Base-by-base conservation (phyloP, 441 rosid species). In the Erodium trifolium region DNA sequence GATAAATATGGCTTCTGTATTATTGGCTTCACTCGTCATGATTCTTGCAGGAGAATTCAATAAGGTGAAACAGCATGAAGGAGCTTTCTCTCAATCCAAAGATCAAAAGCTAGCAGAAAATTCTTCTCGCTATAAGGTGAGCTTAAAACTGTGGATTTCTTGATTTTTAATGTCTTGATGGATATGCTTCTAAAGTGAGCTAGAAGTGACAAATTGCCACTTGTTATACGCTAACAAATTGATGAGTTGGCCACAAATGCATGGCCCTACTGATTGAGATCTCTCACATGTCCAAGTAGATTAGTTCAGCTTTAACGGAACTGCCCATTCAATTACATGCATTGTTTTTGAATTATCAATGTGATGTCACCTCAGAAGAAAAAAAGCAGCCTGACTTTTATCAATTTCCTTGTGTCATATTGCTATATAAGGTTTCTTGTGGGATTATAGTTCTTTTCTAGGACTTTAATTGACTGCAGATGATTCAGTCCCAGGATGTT, bases 1-100 rank as follows among this genome's bases (percentile, higher is more conserved):
- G 69, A 77, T 14, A 34, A 81, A 63, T 31, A 68, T 53, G 19
- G 82, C 66, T 81, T 86, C 86, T 62, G 75, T 76, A 65, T 71
- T 76, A 57, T 79, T 84, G 67, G 76, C 80, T 84, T 73, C 90
- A 66, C 86, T 83, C 63, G 84, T 87, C 95, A 87, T 86, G 71
- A 76, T 60, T 80, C 81, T 77, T 82, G 76, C 79, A 67, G 71
- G 37, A 71, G 63, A 19, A 41, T 63, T 16, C 3, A 73, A 70
- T 27, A 27, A 13, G 68, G 62, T 49, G 68, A 53, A 43, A 73
- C 3, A 68, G 43, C 41, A 45, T 41, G 45, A 47, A 47, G 23
- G 57, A 72, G 63, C 13, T 59, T 70, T 31, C 64, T 63, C 11
- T 72, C 43, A 74, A 75, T 70, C 72, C 27, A 73, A 74, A 75